Evolutionary conservation across 176 grass and related monocot genomes (phyloP).

Genomic region (Triticum aestivum): DNA sequence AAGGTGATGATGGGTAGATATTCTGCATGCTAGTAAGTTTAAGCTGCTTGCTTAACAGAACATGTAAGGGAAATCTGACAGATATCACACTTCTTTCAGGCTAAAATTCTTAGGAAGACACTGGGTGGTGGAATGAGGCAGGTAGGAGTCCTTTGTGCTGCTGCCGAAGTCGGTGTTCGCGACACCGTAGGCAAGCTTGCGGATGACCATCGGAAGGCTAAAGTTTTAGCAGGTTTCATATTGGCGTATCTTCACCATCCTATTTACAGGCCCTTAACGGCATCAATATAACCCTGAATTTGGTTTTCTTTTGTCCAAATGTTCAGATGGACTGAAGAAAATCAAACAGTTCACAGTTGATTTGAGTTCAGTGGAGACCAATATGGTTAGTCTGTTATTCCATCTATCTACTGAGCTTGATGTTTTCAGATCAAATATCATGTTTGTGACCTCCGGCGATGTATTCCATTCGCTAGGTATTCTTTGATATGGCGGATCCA

Average conservation of each 20-base stretch:
- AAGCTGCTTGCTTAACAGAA: not conserved
- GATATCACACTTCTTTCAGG: slow-evolving; percentile 24
- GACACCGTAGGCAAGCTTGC: slow-evolving; percentile 67
- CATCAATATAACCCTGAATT: not conserved
- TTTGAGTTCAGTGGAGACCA: slow-evolving; percentile 63
- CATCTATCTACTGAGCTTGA: not conserved
- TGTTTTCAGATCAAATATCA: not conserved
- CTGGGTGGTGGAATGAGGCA: slow-evolving; percentile 96
- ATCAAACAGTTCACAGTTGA: slow-evolving; percentile 64
- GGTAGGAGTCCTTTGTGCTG: slow-evolving; percentile 83
- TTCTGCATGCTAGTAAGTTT: not conserved
- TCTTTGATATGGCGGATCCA: slow-evolving; percentile 61
- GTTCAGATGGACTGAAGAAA: slow-evolving; percentile 81
- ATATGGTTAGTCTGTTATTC: slow-evolving; percentile 58
- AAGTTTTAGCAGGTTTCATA: slow-evolving; percentile 66
- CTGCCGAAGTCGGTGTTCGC: slow-evolving; percentile 67
- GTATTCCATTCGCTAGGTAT: slow-evolving; percentile 44
- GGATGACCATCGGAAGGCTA: slow-evolving; percentile 85
- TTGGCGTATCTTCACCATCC: not conserved
- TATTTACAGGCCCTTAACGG: not conserved
- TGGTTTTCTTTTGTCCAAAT: not conserved
- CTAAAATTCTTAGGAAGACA: slow-evolving; percentile 80
- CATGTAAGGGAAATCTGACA: not conserved
- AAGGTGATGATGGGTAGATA: slow-evolving; percentile 43
- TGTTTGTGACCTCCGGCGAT: not conserved